Percentiles rank a stretch among this genome's conserved stretches.
Evolutionary conservation across 164 flowering plant genomes (phyloP).

Genomic region (Amborella trichopoda): DNA sequence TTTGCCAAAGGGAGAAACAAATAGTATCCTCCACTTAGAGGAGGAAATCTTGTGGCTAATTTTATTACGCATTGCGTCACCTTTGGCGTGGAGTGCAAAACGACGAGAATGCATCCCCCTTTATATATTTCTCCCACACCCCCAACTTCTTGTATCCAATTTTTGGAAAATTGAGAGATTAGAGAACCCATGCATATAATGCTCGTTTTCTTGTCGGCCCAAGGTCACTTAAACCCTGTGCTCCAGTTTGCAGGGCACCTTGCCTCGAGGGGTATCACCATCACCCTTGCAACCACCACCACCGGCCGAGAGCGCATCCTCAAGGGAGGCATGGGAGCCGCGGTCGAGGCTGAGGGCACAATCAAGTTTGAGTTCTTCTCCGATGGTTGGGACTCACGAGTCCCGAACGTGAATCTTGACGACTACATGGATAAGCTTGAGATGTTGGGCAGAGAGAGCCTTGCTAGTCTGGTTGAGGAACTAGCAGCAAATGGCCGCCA

Average conservation of each 20-base stretch:
- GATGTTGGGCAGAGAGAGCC: conserved; percentile 17
- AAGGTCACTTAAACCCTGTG: conserved; percentile 62
- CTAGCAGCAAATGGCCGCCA: conserved; percentile 31
- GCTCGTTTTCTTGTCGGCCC: conserved; percentile 52
- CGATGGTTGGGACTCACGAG: conserved; percentile 37
- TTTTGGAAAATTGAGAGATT: too few species aligned
- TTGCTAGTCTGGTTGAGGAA: conserved; percentile 23
- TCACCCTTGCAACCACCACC: conserved; percentile 47
- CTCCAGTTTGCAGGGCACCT: conserved; percentile 46
- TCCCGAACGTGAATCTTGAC: conserved; percentile 22
- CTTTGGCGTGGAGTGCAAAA: too few species aligned
- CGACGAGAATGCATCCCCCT: too few species aligned
- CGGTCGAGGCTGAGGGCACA: conserved; percentile 21
- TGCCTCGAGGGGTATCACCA: conserved; percentile 44
- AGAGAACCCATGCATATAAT: too few species aligned
- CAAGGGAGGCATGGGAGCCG: conserved; percentile 13
- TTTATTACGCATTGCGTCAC: too few species aligned
- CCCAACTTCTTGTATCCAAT: too few species aligned
- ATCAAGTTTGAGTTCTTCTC: conserved; percentile 60
- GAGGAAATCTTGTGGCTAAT: too few species aligned
- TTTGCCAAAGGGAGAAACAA: too few species aligned
- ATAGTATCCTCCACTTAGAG: too few species aligned
- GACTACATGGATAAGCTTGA: conserved; percentile 29
- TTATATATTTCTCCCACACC: too few species aligned
- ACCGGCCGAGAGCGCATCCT: conserved; percentile 24